Conservation (phyloP, 139 green algal genomes). For the Marvania coccoides region DNA sequence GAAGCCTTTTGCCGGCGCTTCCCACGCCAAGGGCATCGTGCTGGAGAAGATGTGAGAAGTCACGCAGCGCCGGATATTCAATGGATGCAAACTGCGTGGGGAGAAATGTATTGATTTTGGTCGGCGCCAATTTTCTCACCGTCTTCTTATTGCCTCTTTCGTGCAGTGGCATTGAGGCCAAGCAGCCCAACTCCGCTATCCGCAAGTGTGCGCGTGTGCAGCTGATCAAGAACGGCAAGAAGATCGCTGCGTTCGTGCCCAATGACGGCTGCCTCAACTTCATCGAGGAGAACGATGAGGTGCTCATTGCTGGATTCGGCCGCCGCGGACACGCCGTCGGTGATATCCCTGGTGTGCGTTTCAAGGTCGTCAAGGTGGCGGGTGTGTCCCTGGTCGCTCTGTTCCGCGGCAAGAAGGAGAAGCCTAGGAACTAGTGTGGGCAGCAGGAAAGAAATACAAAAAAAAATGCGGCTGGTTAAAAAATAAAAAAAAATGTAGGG, state of each 20-base stretch:
- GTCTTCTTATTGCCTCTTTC: neutral
- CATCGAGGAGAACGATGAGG: slow-evolving; percentile 99
- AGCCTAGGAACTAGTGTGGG: slow-evolving; percentile 72
- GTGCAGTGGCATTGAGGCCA: slow-evolving; percentile 97
- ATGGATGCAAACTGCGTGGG: too few relatives aligned
- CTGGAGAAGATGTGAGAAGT: slow-evolving; percentile 99
- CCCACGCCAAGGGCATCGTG: slow-evolving; percentile 99
- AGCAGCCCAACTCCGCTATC: slow-evolving; percentile 99
- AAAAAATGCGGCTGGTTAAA: too few relatives aligned
- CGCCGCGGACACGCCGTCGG: slow-evolving; percentile 95
- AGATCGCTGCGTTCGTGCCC: slow-evolving; percentile 99
- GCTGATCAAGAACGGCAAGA: slow-evolving; percentile 99
- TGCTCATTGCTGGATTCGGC: slow-evolving; percentile 97
- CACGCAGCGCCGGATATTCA: slow-evolving; percentile 3
- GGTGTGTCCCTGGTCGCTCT: slow-evolving; percentile 94
- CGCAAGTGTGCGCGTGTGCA: slow-evolving; percentile 99
- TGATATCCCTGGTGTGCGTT: slow-evolving; percentile 99
- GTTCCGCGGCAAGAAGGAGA: slow-evolving; percentile 99
- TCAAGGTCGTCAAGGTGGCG: slow-evolving; percentile 99
- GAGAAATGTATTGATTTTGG: too few relatives aligned
- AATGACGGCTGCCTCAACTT: slow-evolving; percentile 99
- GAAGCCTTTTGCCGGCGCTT: slow-evolving; percentile 99
- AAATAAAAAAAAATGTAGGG: too few relatives aligned
- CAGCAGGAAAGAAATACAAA: too few relatives aligned
- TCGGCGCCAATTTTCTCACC: too few relatives aligned